phyloP scores from a whole-genome alignment of 257 asterid genomes.

The Dorcoceras hygrometricum region DNA sequence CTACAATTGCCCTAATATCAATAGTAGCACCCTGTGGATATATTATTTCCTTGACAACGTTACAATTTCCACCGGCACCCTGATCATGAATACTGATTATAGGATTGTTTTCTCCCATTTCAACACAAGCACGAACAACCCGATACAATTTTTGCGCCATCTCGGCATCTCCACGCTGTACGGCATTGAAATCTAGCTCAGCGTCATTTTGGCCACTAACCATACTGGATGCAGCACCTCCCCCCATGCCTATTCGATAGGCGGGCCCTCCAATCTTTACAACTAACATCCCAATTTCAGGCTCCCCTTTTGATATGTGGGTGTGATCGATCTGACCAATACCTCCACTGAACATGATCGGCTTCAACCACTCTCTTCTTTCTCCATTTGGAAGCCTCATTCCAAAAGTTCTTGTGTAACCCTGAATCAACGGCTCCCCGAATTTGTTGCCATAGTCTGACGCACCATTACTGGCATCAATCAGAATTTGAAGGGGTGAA shows the following conservation, averaged over 20 bases:
- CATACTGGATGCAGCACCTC: conserved; percentile 99
- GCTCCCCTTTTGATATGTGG: conserved; percentile 81
- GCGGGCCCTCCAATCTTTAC: conserved; percentile 98
- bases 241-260: conserved; percentile 96
- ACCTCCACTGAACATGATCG: conserved; percentile 95
- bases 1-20: conserved; percentile 80
- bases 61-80: conserved; percentile 53
- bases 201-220: conserved; percentile 96
- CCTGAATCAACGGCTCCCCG: conserved; percentile 78
- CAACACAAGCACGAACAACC: conserved; percentile 86
- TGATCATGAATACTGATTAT: conserved; percentile 92
- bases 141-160: conserved; percentile 91
- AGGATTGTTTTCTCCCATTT: conserved; percentile 85
- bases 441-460: conserved; percentile 58
- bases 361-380: conserved; percentile 94
- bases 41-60: conserved; percentile 38
- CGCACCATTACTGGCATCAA: conserved; percentile 93
- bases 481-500: conserved; percentile 78
- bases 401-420: conserved; percentile 85
- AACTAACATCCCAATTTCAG: conserved; percentile 91
- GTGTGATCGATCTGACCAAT: conserved; percentile 85
- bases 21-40: conserved; percentile 85
- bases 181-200: conserved; percentile 79
- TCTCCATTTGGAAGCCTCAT: conserved; percentile 89
- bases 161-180: conserved; percentile 68